Conservation (phyloP, 2,329 filamentous ascomycete genomes). For the Tolypocladium sp. region DNA sequence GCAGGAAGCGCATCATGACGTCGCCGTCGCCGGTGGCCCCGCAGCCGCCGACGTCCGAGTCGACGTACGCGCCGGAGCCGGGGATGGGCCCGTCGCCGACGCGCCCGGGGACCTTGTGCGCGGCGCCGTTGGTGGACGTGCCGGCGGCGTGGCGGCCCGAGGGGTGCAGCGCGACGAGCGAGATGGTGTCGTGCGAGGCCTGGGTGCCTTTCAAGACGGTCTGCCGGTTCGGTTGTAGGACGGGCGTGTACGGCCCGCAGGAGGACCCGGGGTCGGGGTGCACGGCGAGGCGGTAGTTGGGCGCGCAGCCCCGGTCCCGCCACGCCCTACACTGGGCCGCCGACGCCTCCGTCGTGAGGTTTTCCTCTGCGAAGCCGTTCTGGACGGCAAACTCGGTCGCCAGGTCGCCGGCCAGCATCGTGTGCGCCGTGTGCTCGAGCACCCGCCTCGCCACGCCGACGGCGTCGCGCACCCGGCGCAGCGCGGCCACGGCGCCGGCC, state of each 20-base stretch:
- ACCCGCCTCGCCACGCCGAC: conserved; percentile 41
- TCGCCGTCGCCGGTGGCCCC: conserved; percentile 49
- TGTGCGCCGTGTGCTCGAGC: conserved; percentile 41
- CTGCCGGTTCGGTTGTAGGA: not conserved
- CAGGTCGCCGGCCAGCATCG: conserved; percentile 41
- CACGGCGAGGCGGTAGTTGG: conserved; percentile 41
- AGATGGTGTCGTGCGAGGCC: conserved; percentile 42
- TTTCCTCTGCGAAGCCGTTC: conserved; percentile 38
- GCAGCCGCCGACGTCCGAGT: conserved; percentile 43
- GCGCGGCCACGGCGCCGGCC: conserved; percentile 40
- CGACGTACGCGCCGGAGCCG: conserved; percentile 46
- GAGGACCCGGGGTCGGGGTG: conserved; percentile 28
- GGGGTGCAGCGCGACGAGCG: conserved; percentile 36
- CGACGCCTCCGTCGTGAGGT: conserved; percentile 33
- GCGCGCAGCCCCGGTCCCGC: conserved; percentile 33
- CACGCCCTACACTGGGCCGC: conserved; percentile 30
- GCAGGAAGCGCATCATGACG: conserved; percentile 47
- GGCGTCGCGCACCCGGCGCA: conserved; percentile 39
- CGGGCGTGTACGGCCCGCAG: conserved; percentile 39
- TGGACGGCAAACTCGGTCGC: conserved; percentile 43
- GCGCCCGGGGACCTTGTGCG: conserved; percentile 44
- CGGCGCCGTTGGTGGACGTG: conserved; percentile 46
- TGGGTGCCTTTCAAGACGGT: not conserved
- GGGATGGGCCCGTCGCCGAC: conserved; percentile 47
- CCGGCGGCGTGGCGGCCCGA: conserved; percentile 41